Evolutionary conservation across 192 early-diverging fungal species (phyloP).

Genomic region (Coemansia sp.): DNA sequence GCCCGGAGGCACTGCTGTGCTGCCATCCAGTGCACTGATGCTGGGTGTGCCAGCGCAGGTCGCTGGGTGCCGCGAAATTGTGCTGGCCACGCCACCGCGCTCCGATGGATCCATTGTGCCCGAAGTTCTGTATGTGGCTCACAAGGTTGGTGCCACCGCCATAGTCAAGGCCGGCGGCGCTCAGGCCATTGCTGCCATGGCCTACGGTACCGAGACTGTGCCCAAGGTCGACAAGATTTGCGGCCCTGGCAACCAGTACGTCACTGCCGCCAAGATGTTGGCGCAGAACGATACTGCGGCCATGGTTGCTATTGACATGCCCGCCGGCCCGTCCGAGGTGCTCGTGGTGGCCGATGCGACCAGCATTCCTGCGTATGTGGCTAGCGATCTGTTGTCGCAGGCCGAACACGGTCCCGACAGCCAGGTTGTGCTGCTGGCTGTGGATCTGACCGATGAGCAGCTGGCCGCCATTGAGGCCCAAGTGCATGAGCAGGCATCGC

Average conservation of each 20-base stretch:
- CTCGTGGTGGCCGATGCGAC: constrained; percentile 92
- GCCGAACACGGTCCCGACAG: constrained; percentile 97
- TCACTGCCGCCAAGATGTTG: constrained; percentile 99
- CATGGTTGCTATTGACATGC: constrained; percentile 97
- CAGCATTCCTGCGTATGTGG: constrained; percentile 87
- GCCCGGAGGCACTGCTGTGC: constrained; percentile 94
- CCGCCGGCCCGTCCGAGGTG: constrained; percentile 98
- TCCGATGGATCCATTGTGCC: constrained; percentile 88
- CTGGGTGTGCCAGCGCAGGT: constrained; percentile 96
- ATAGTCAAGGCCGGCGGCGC: constrained; percentile 95
- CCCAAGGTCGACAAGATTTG: constrained; percentile 99
- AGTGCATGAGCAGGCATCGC: constrained; percentile 78
- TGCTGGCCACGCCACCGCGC: constrained; percentile 93
- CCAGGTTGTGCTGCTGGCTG: constrained; percentile 92
- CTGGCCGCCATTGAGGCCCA: constrained; percentile 75
- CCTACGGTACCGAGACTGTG: constrained; percentile 94
- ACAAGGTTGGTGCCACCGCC: constrained; percentile 92
- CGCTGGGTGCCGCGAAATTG: constrained; percentile 93
- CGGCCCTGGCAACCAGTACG: constrained; percentile 99
- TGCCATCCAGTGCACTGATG: constrained; percentile 95
- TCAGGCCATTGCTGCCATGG: constrained; percentile 97
- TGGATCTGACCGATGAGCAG: constrained; percentile 66
- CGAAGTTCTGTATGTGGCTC: constrained; percentile 97
- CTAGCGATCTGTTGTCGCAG: constrained; percentile 92
- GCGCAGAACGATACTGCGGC: constrained; percentile 93